A percentile compares a stretch with the other conserved stretches of the same genome.
Evolutionary conservation across 2,329 filamentous ascomycete species (phyloP).

Genomic region (Parasarocladium wereldwijsianum): DNA sequence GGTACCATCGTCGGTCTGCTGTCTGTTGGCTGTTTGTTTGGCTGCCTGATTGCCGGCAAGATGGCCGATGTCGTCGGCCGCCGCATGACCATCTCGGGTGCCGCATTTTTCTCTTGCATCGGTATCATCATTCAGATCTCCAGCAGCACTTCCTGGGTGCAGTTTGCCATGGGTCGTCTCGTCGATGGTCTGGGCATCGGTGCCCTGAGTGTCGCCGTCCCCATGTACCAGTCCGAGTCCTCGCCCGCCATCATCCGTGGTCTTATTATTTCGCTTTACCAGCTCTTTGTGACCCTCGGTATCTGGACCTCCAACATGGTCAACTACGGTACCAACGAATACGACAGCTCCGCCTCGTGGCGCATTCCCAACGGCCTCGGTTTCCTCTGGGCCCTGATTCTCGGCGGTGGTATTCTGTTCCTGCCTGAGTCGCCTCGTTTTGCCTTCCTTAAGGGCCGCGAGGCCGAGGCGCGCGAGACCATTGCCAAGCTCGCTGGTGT

Average conservation of each 20-base stretch:
- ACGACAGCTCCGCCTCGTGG: conserved; percentile 37
- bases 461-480: conserved; percentile 30
- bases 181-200: conserved; percentile 55
- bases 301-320: conserved; percentile 45
- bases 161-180: conserved; percentile 49
- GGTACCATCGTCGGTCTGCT: conserved; percentile 51
- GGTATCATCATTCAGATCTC: conserved; percentile 51
- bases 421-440: conserved; percentile 41
- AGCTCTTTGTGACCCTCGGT: conserved; percentile 55
- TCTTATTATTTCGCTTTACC: conserved; percentile 48
- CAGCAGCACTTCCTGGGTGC: conserved; percentile 40
- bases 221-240: conserved; percentile 56
- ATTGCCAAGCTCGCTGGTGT: conserved; percentile 32
- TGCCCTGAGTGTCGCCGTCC: conserved; percentile 46
- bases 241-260: conserved; percentile 50
- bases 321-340: conserved; percentile 44
- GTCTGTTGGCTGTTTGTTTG: conserved; percentile 43
- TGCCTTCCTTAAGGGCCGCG: conserved; percentile 29
- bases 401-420: conserved; percentile 33
- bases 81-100: conserved; percentile 44
- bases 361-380: conserved; percentile 45
- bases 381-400: conserved; percentile 38
- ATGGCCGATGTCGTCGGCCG: conserved; percentile 48
- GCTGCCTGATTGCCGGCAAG: conserved; percentile 41
- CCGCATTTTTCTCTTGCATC: conserved; percentile 47